A percentile compares a stretch with the other conserved stretches of the same genome.
Evolutionary conservation across 805 yeast genomes (phyloP).

Genomic region (Zygosaccharomyces pseudorouxii): DNA sequence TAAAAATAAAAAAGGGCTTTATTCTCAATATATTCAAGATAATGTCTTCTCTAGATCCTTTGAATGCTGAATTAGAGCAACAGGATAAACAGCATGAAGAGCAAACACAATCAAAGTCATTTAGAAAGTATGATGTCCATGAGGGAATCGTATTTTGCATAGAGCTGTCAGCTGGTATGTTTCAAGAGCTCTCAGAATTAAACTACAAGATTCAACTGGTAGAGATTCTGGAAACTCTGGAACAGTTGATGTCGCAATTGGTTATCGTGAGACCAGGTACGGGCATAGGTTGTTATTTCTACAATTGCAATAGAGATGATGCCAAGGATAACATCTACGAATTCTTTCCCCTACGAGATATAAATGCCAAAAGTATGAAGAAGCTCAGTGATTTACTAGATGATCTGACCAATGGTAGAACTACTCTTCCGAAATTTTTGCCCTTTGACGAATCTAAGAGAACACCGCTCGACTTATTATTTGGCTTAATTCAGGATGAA

Average conservation of each 20-base stretch:
- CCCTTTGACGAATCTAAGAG: slow-evolving; percentile 26
- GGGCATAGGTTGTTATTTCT: slow-evolving; percentile 69
- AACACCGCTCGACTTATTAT: slow-evolving; percentile 40
- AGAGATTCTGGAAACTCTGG: slow-evolving; percentile 53
- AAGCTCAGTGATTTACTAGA: slow-evolving; percentile 45
- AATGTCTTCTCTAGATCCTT: slow-evolving; percentile 5
- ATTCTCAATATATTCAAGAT: background rate
- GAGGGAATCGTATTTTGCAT: slow-evolving; percentile 63
- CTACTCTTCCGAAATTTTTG: slow-evolving; percentile 31
- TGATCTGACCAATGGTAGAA: slow-evolving; percentile 35
- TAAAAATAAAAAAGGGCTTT: no score
- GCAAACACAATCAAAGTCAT: slow-evolving; percentile 6
- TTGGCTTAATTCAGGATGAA: slow-evolving; percentile 52
- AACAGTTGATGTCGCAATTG: slow-evolving; percentile 59
- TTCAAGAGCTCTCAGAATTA: slow-evolving; percentile 34
- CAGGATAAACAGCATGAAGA: slow-evolving; percentile 1
- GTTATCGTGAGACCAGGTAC: slow-evolving; percentile 62
- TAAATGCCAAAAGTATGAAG: slow-evolving; percentile 57
- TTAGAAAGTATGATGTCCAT: slow-evolving; percentile 41
- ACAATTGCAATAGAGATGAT: slow-evolving; percentile 43
- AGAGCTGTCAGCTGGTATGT: slow-evolving; percentile 49
- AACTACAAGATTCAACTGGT: slow-evolving; percentile 41
- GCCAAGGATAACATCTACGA: slow-evolving; percentile 43
- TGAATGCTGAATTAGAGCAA: background rate
- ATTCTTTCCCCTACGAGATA: slow-evolving; percentile 49